Conservation (phyloP, 352 stramenopile genomes). For the Phytophthora macrochlamydospora region DNA sequence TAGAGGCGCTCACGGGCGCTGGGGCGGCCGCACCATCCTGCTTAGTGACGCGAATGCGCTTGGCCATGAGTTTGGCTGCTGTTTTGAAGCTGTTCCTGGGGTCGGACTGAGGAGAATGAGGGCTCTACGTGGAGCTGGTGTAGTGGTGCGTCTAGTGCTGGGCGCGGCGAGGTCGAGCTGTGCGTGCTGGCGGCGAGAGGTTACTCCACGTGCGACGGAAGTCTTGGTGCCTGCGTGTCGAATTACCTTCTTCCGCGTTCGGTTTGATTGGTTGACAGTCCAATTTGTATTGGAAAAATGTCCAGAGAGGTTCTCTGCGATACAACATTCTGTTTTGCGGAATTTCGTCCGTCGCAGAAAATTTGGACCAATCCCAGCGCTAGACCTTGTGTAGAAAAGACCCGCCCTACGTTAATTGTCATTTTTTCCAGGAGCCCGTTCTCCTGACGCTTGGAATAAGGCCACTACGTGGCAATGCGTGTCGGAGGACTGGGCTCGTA, state of each 20-base stretch:
- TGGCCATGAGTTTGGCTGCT: constrained; percentile 51
- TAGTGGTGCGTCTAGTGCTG: constrained; percentile 10
- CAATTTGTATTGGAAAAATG: constrained; percentile 33
- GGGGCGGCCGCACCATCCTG: constrained; percentile 18
- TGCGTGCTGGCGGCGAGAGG: constrained; percentile 6
- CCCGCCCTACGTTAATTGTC: no score
- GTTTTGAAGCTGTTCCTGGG: constrained; percentile 15
- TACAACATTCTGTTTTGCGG: constrained; percentile 13
- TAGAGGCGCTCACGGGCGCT: constrained; percentile 1
- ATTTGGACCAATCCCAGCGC: background rate
- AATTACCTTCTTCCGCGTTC: constrained; percentile 28
- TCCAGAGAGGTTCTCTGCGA: constrained; percentile 7
- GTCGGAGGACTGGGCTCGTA: no score
- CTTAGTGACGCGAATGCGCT: constrained; percentile 61
- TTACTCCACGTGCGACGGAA: constrained; percentile 18
- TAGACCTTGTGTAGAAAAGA: no score
- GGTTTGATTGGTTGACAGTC: constrained; percentile 47
- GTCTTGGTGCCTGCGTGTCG: constrained; percentile 19
- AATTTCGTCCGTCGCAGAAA: constrained; percentile 4
- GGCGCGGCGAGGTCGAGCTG: background rate
- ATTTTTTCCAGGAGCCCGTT: background rate
- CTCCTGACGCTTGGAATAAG: no score
- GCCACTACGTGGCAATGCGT: no score
- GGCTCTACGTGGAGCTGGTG: constrained; percentile 8
- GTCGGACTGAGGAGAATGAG: constrained; percentile 1